Base-by-base conservation (phyloP, 495 filamentous ascomycete genomes). In the Xylaria palmicola region DNA sequence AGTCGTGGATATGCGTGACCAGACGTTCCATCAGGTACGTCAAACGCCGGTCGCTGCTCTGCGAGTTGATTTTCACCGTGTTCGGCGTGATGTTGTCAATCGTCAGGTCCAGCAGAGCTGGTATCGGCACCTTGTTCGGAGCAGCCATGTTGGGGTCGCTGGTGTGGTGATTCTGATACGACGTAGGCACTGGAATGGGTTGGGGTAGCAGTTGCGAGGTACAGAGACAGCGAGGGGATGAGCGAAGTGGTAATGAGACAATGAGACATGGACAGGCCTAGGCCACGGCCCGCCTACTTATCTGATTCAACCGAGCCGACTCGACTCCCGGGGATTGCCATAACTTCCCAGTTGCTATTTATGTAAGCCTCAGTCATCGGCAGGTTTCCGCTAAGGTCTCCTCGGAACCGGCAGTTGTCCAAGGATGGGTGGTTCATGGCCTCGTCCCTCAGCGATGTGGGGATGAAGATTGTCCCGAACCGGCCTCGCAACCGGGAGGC, bases 31-130 rank as follows among this genome's bases (percentile, higher is more conserved):
- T 87, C 47, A 93, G 65, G 65, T 91, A 92, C 61, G 83, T 86
- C 67, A 91, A 77, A 40, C 90, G 86, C 51, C 76, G 69, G 68
- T 92, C 80, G 54, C 75, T 60, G 64, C 83, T 82, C 68, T 88
- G 87, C 15, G 88, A 89, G 77, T 92, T 93, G 71, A 90, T 89
- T 20, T 78, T 79, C 67, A 86, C 81, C 22, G 86, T 85, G 68
- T 92, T 92, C 34, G 86, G 81, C 60, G 90, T 93, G 77, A 94
- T 93, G 73, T 92, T 92, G 65, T 92, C 90, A 64, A 85, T 85
- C 12, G 87, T 93, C 32, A 92, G 79, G 74, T 93, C 82, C 67
- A 87, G 88, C 75, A 91, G 71, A 12, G 63, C 50, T 13, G 78
- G 78, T 30, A 30, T 26, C 41, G 48, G n/a, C 29, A 36, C 47